Evolutionary conservation across 768 basidiomycete species (phyloP), one percentile per base, ranked within the genome.

Genomic region (Psilocybe sp.): DNA sequence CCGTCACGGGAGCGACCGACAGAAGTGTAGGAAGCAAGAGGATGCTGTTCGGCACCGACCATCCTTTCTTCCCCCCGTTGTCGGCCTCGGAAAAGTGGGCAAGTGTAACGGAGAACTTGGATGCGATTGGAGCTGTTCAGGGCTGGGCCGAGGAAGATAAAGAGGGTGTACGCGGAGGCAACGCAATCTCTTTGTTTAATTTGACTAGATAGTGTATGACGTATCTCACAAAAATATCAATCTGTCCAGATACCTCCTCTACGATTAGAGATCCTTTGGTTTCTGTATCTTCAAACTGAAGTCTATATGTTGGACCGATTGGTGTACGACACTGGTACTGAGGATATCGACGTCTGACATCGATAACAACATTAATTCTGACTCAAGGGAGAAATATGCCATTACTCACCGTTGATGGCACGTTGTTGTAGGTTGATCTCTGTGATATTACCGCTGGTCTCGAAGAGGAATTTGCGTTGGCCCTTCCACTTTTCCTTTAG

Each of bases 241-340:
- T 20, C 8, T 54, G 36, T 40, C 49, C 16, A 37, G 40, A 33
- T 11, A 13, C 23, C n/a, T 18, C 36, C 23, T 41, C 23, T 51
- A 20, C 4, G 18, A 37, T 37, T 52, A 20, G 47, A 41, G 60
- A 52, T 15, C 39, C 49, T 75, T 75, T 9, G 81, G 78, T 57
- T 78, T 78, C 69, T 95, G 93, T 53, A 98, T 87, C 79, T 98
- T 98, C 60, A 99, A 76, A 61, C 93, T 97, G 67, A 95, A 99
- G 66, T 98, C 97, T 54, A 98, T 85, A 62, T 97, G 94, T 57
- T 83, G 91, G 19, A 91, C 92, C 1, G 89, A 91, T 67, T 98
- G 92, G 58, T 95, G 93, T 19, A 94, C 89, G 8, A 76, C 80
- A 52, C 91, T 94, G 37, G 92, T 94, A 71, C 94, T 89, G 67